Evolutionary conservation across 768 basidiomycete species (phyloP).

Genomic region (Pleurotus sapidus): DNA sequence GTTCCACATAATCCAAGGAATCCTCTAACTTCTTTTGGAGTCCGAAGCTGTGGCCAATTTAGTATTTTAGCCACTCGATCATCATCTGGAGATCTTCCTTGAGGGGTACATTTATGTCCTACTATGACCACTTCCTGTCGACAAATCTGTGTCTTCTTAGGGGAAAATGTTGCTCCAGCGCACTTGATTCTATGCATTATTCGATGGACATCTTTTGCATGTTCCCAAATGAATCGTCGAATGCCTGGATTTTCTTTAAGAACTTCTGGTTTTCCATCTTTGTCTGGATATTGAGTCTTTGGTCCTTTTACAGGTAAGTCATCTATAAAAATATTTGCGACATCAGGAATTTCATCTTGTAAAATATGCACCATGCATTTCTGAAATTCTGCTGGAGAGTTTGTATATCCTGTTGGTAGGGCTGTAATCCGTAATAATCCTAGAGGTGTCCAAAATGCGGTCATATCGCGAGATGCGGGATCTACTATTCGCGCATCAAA

Average conservation of each 20-base stretch:
- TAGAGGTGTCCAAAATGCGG: slow-evolving; percentile 35
- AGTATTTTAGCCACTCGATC: slow-evolving; percentile 18
- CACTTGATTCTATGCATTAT: slow-evolving; percentile 28
- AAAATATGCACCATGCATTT: slow-evolving; percentile 29
- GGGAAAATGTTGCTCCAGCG: slow-evolving; percentile 25
- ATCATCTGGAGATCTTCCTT: slow-evolving; percentile 24
- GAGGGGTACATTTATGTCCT: slow-evolving; percentile 25
- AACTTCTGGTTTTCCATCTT: slow-evolving; percentile 14
- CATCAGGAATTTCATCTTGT: slow-evolving; percentile 22
- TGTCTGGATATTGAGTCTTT: slow-evolving; percentile 13
- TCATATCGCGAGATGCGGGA: slow-evolving; percentile 24
- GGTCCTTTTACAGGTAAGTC: slow-evolving; percentile 14
- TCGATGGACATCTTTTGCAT: slow-evolving; percentile 29
- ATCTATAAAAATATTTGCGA: slow-evolving; percentile 13
- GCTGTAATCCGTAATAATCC: slow-evolving; percentile 27
- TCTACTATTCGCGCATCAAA: slow-evolving; percentile 29
- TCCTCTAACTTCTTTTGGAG: slow-evolving; percentile 14
- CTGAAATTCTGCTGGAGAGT: slow-evolving; percentile 29
- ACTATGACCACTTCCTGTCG: slow-evolving; percentile 18
- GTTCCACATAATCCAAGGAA: slow-evolving; percentile 22
- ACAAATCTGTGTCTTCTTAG: slow-evolving; percentile 23
- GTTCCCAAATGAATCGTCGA: slow-evolving; percentile 32
- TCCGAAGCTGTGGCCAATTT: slow-evolving; percentile 13
- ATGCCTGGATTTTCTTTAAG: slow-evolving; percentile 24
- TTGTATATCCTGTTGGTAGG: slow-evolving; percentile 38